phyloP scores from a whole-genome alignment of 2,329 filamentous ascomycete genomes.

The Fusarium domesticum region DNA sequence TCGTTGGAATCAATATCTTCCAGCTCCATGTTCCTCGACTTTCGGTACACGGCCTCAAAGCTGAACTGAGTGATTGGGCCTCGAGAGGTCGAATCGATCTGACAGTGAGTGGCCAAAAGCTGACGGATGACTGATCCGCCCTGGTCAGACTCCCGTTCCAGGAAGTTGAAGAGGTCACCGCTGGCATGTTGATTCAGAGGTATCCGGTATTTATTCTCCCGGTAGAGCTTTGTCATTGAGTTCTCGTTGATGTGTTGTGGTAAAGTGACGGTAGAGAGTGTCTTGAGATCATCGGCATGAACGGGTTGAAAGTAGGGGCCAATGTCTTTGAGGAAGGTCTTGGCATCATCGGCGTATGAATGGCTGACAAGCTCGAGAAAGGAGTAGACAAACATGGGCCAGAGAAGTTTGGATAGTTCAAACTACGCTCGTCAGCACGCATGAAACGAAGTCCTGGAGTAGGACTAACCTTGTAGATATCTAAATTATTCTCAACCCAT shows the following conservation, averaged over 20 bases:
- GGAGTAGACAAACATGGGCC: slow-evolving; percentile 93
- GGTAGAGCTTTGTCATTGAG: slow-evolving; percentile 74
- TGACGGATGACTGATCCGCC: slow-evolving; percentile 76
- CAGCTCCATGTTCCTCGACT: slow-evolving; percentile 58
- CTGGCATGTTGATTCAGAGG: slow-evolving; percentile 85
- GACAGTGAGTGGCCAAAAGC: slow-evolving; percentile 62
- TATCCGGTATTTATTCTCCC: slow-evolving; percentile 82
- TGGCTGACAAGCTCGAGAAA: slow-evolving; percentile 76
- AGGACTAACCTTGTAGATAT: slow-evolving; percentile 77
- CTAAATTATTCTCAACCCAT: slow-evolving; percentile 89
- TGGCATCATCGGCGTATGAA: slow-evolving; percentile 68
- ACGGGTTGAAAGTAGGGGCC: slow-evolving; percentile 68
- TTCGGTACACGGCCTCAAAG: slow-evolving; percentile 58
- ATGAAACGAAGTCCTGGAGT: slow-evolving; percentile 1
- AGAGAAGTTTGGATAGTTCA: slow-evolving; percentile 81
- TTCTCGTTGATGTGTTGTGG: slow-evolving; percentile 78
- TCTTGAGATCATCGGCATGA: slow-evolving; percentile 76
- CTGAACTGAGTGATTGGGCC: slow-evolving; percentile 63
- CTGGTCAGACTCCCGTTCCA: slow-evolving; percentile 81
- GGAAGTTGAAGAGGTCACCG: slow-evolving; percentile 77
- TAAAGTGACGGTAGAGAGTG: slow-evolving; percentile 69
- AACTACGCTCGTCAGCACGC: slow-evolving; percentile 52
- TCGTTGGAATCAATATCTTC: slow-evolving; percentile 63
- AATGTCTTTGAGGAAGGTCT: slow-evolving; percentile 68
- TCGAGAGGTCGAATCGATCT: slow-evolving; percentile 55